These are phyloP conservation scores for Gloeophyllum trabeum DNA, from an alignment of 768 basidiomycete genomes.

Conservation along the genomic window DNA sequence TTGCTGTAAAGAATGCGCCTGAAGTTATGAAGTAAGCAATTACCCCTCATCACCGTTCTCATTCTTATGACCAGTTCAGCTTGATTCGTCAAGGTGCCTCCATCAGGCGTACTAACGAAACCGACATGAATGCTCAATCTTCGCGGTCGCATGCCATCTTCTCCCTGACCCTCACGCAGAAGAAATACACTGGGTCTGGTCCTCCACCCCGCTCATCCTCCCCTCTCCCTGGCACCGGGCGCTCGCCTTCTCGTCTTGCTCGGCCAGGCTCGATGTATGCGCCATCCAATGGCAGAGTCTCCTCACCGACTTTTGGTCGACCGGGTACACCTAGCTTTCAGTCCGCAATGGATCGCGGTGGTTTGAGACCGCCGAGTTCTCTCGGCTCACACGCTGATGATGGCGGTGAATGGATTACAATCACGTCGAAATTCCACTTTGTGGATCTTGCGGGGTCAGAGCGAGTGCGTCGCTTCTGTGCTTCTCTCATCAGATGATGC, in stretches of 20 bases:
- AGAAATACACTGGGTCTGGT: constrained; percentile 67
- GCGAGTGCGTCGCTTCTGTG: constrained; percentile 27
- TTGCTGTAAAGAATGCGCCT: constrained; percentile 67
- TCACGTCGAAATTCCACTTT: constrained; percentile 95
- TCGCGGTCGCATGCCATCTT: constrained; percentile 99
- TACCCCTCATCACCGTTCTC: constrained; percentile 3
- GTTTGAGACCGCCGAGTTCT: constrained; percentile 68
- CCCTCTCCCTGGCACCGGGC: constrained; percentile 61
- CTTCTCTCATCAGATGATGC: constrained; percentile 5
- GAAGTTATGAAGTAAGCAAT: constrained; percentile 88
- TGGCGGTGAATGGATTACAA: constrained; percentile 75
- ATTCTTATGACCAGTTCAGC: constrained; percentile 26
- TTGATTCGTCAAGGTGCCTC: constrained; percentile 84
- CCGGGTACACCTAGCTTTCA: constrained; percentile 75
- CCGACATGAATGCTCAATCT: constrained; percentile 97
- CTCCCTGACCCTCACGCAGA: constrained; percentile 88
- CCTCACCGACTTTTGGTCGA: constrained; percentile 69
- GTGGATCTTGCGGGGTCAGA: constrained; percentile 97
- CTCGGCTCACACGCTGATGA: constrained; percentile 56
- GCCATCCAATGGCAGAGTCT: constrained; percentile 37
- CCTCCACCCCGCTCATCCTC: constrained; percentile 67
- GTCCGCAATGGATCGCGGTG: constrained; percentile 59
- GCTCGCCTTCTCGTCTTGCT: constrained; percentile 68
- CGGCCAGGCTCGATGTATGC: constrained; percentile 75
- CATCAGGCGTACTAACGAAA: constrained; percentile 90